phyloP scores from a whole-genome alignment of 345 rosid species.

The Rhizophora mangle region DNA sequence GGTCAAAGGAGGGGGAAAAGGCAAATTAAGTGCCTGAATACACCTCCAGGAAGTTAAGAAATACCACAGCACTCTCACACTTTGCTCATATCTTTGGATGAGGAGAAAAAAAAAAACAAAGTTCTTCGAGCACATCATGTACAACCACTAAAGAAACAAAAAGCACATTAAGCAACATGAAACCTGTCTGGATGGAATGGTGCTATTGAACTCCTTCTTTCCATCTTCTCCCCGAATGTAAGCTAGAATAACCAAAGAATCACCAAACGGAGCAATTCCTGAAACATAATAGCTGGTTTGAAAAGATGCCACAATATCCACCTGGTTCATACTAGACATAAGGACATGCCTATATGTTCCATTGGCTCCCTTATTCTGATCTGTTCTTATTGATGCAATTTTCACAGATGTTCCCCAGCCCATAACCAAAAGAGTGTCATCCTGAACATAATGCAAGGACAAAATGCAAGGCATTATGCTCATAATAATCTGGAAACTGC shows the following conservation, averaged over 20 bases:
- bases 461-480: conserved; percentile 6
- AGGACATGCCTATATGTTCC: conserved; percentile 58
- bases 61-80: too few species aligned
- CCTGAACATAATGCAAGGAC: conserved; percentile 44
- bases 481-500: too few species aligned
- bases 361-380: conserved; percentile 52
- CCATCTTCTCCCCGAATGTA: conserved; percentile 78
- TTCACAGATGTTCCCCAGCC: conserved; percentile 66
- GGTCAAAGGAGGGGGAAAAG: too few species aligned
- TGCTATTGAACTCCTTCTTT: conserved; percentile 69
- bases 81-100: too few species aligned
- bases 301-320: conserved; percentile 94
- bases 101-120: too few species aligned
- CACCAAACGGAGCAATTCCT: conserved; percentile 99
- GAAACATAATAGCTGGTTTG: conserved; percentile 98
- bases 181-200: conserved; percentile 79
- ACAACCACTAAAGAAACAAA: background rate
- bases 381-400: conserved; percentile 78
- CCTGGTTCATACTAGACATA: conserved; percentile 64
- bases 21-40: too few species aligned
- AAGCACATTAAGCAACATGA: background rate
- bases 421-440: conserved; percentile 86
- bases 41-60: too few species aligned
- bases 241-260: conserved; percentile 93
- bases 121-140: background rate